Evolutionary conservation across 2,329 filamentous ascomycete species (phyloP), one percentile per base, ranked within the genome.

Genomic region (Chaetomiaceae sp.): DNA sequence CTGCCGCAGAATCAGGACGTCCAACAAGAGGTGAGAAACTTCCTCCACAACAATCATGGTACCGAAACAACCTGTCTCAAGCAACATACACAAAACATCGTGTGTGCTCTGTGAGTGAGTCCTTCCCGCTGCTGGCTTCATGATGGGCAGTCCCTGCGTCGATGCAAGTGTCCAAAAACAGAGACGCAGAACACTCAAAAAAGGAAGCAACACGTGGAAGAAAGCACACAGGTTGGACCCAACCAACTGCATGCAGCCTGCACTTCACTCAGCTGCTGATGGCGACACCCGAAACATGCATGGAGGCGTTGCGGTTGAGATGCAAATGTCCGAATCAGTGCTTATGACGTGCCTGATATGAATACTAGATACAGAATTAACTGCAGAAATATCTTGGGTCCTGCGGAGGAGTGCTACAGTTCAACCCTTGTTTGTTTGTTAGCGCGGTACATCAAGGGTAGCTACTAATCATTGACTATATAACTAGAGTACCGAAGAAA

Each of bases 231-330:
- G n/a, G 27, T 6, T 31, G 27, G 4, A 31, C 27, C 4, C n/a
- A n/a, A n/a, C n/a, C n/a, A n/a, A n/a, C n/a, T n/a, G n/a, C n/a
- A n/a, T n/a, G n/a, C n/a, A n/a, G n/a, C n/a, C n/a, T n/a, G n/a
- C n/a, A n/a, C n/a, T n/a, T n/a, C n/a, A n/a, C n/a, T n/a, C n/a
- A n/a, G n/a, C n/a, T n/a, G n/a, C n/a, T n/a, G n/a, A n/a, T n/a
- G n/a, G n/a, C n/a, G n/a, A 40, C 27, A 47, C 36, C 36, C 36
- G 50, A 53, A 33, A 53, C 50, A 47, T 47, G 43, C 50, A 53
- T 46, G 39, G 19, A 34, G 19, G 19, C 31, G 17, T 29, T 15
- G 36, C 27, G 17, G 36, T 22, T 33, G 46, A 12, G 38, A 43
- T 34, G 42, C 49, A 40, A 31, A 22, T 33, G 42, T 31, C 49